phyloP scores from a whole-genome alignment of 169 alveolate species.

The Plasmodium yoelii region DNA sequence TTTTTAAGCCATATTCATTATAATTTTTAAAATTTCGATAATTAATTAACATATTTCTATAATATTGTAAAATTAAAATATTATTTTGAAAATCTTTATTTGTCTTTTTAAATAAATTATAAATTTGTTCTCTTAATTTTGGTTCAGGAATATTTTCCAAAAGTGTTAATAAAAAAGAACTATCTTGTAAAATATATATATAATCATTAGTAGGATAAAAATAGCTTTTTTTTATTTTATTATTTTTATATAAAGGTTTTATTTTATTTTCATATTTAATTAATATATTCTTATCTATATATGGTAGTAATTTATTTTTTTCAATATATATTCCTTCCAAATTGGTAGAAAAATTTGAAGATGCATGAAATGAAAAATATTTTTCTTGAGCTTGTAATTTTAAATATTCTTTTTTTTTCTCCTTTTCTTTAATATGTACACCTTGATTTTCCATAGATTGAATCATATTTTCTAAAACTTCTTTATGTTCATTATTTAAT shows the following conservation, averaged over 20 bases:
- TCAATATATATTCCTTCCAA: slow-evolving; percentile 57
- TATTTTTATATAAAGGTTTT: slow-evolving; percentile 39
- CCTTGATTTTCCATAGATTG: slow-evolving; percentile 87
- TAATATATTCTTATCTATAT: slow-evolving; percentile 50
- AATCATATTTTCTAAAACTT: slow-evolving; percentile 83
- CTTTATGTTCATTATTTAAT: slow-evolving; percentile 78
- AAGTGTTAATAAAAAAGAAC: slow-evolving; percentile 45
- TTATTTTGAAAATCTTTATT: slow-evolving; percentile 46
- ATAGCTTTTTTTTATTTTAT: slow-evolving; percentile 7
- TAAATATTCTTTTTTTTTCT: slow-evolving; percentile 54
- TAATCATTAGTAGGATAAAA: slow-evolving; percentile 13
- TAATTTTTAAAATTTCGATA: slow-evolving; percentile 56
- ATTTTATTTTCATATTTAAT: slow-evolving; percentile 62
- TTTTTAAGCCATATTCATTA: slow-evolving; percentile 52
- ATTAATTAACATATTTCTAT: slow-evolving; percentile 60
- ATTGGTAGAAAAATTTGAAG: slow-evolving; percentile 32
- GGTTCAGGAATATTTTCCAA: slow-evolving; percentile 55
- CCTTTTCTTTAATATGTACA: slow-evolving; percentile 77
- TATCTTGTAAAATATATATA: slow-evolving; percentile 46
- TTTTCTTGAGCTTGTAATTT: slow-evolving; percentile 67
- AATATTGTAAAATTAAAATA: slow-evolving; percentile 59
- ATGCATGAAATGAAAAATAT: slow-evolving; percentile 37
- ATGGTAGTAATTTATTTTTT: slow-evolving; percentile 34
- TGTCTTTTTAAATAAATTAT: slow-evolving; percentile 22
- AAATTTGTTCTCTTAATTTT: slow-evolving; percentile 11